phyloP scores from a whole-genome alignment of 2,329 filamentous ascomycete genomes.

The Ophiostoma australiae region DNA sequence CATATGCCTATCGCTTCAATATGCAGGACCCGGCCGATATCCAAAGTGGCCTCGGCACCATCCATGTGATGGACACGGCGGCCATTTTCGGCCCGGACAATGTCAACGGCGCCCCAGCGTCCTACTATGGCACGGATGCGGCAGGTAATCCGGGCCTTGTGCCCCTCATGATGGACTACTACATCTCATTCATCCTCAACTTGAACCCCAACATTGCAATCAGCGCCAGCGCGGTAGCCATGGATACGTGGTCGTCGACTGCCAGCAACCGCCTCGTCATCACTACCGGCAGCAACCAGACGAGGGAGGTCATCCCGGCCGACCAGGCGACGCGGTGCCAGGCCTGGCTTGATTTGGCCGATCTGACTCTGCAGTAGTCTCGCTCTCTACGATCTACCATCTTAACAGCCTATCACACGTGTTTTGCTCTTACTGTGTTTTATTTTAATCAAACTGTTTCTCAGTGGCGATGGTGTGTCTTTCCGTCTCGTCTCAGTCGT shows the following conservation, averaged over 20 bases:
- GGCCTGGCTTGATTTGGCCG: background rate
- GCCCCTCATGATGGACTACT: slow-evolving; percentile 3
- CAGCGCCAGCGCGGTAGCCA: background rate
- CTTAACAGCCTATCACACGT: background rate
- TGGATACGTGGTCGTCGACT: background rate
- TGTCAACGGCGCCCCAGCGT: background rate
- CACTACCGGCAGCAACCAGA: background rate
- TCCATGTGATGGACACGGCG: background rate
- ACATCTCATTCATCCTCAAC: background rate
- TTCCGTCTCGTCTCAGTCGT: background rate
- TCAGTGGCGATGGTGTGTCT: background rate
- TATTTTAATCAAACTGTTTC: background rate
- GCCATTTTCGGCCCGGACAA: background rate
- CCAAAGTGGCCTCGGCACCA: background rate
- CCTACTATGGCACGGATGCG: background rate
- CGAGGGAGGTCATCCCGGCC: background rate
- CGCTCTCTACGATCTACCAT: background rate
- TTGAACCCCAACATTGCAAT: background rate
- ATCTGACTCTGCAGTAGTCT: background rate
- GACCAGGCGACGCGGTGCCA: background rate
- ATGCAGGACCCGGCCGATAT: background rate
- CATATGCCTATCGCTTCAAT: background rate
- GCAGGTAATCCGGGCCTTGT: background rate
- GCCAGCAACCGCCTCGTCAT: background rate
- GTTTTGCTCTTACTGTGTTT: background rate